These are phyloP conservation scores for Pseudogymnoascus sp. DNA, from an alignment of 2,329 filamentous ascomycete genomes.

Conservation along the genomic window DNA sequence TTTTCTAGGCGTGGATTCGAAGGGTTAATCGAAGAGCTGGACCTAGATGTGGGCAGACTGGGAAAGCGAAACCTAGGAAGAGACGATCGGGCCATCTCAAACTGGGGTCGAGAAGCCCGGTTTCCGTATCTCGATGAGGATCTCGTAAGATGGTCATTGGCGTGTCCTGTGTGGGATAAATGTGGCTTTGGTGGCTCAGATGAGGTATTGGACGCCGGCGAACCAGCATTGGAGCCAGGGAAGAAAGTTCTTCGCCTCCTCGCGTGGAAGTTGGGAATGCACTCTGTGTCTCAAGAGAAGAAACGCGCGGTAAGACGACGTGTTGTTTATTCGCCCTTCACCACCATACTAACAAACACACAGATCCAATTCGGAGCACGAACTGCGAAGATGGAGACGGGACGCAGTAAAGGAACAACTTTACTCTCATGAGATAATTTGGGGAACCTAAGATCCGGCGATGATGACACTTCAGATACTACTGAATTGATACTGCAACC, in stretches of 20 bases:
- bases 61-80: constrained; percentile 92
- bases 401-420: constrained; percentile 62
- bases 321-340: not conserved
- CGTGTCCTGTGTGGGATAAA: constrained; percentile 70
- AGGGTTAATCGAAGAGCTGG: constrained; percentile 72
- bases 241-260: constrained; percentile 77
- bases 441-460: constrained; percentile 32
- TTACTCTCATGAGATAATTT: constrained; percentile 38
- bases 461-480: constrained; percentile 72
- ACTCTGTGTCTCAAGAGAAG: constrained; percentile 70
- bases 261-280: constrained; percentile 67
- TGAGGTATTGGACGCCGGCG: constrained; percentile 21
- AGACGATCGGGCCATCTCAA: constrained; percentile 82
- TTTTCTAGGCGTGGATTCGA: constrained; percentile 62
- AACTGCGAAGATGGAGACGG: constrained; percentile 74
- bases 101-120: constrained; percentile 82
- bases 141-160: constrained; percentile 74
- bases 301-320: constrained; percentile 70
- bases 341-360: constrained; percentile 17
- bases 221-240: constrained; percentile 57
- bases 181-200: constrained; percentile 67
- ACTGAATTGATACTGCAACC: constrained; percentile 47
- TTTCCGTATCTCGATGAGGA: constrained; percentile 88
- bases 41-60: constrained; percentile 75
- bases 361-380: constrained; percentile 77